Base-by-base conservation (phyloP, 176 grass and related monocot genomes). In the Eragrostis nindensis region DNA sequence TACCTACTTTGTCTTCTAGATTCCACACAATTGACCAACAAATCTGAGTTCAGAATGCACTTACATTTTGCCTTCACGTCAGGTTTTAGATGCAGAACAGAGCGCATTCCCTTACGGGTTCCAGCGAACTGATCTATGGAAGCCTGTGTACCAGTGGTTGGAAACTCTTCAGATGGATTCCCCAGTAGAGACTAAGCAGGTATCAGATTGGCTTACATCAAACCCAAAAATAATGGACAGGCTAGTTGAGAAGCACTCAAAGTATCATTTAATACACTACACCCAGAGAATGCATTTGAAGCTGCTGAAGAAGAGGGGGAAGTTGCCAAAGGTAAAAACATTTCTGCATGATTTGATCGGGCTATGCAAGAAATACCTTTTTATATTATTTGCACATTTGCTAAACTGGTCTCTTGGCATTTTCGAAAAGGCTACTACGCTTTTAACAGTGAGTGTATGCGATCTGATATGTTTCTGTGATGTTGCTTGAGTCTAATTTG, bases 211-310 rank as follows among this genome's bases (percentile, higher is more conserved):
- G 95, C 82, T 95, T 64, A 67, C 85, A 79, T 83, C 90, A 1
- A 94, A 95, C 59, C 92, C 86, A 3, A 82, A 84, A 21, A 83
- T 93, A 76, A 82, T 91, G 54, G 84, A 91, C 42, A 88, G 70
- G 78, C 68, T 98, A 79, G 83, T 94, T 29, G 86, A 92, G 81
- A 98, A 95, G 88, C 95, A 95, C 79, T 98, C 95, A 36, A 94
- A 89, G 25, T 98, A 98, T 62, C 95, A 98, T 87, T 86, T 95
- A 84, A 92, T 93, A 70, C 95, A 98, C 77, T 98, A 95, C 82
- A 95, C 88, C 56, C 95, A 98, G 84, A 89, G 95, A 83, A 89
- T 98, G 92, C 95, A 95, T 61, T 86, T 95, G 86, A 98, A 95
- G 47, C 68, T 98, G 90, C 78, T 98, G 74, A 98, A 98, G 82